Conservation (phyloP, 306 rosid genomes). For the apple (Malus domestica) region DNA sequence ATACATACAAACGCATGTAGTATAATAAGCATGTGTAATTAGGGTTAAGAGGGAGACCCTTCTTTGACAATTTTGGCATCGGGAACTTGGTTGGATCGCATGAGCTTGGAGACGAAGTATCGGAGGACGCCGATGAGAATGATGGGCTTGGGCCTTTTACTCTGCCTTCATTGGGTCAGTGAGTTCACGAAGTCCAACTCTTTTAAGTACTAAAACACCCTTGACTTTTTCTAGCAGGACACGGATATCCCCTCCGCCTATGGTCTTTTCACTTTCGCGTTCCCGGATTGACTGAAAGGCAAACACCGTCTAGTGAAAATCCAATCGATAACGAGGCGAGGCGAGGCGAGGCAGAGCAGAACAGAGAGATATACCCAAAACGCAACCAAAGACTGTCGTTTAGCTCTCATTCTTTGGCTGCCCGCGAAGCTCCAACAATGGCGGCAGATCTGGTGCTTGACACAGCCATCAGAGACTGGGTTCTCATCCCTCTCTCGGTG, state of each 20-base stretch:
- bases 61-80: constrained; percentile 86
- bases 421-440: constrained; percentile 36
- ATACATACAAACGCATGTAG: too few relatives aligned
- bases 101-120: constrained; percentile 66
- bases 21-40: background rate
- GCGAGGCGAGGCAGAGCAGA: too few relatives aligned
- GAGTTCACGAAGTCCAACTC: too few relatives aligned
- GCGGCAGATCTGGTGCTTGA: constrained; percentile 98
- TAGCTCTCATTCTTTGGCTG: background rate
- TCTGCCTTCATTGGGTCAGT: background rate
- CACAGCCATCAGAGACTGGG: constrained; percentile 99
- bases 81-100: constrained; percentile 80
- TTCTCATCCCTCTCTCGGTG: constrained; percentile 89
- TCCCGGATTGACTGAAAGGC: background rate
- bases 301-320: too few relatives aligned
- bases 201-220: background rate
- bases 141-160: background rate
- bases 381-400: background rate
- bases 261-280: background rate
- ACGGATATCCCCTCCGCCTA: background rate
- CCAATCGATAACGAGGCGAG: background rate
- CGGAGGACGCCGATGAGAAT: constrained; percentile 87
- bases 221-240: background rate
- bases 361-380: background rate
- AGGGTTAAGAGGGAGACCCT: constrained; percentile 42